Percentiles rank a stretch among this genome's conserved stretches.
Conservation (phyloP, 495 filamentous ascomycete species). For the Penicillium daleae region DNA sequence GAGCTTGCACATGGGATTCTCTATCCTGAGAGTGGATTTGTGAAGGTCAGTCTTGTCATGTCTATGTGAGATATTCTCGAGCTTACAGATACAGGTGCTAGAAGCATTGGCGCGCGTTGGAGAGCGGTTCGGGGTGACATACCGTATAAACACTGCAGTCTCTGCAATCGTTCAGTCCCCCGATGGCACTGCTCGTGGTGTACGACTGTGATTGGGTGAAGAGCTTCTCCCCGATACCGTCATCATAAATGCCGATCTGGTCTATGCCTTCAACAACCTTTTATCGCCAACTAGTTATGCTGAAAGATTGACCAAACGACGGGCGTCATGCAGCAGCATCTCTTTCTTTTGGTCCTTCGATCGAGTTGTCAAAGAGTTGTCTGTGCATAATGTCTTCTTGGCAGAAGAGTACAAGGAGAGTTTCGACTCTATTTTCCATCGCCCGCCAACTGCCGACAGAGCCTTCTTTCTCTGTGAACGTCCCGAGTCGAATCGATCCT, state of each 20-base stretch:
- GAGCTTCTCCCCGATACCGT: conserved; percentile 61
- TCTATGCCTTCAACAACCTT: conserved; percentile 71
- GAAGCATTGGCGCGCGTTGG: conserved; percentile 60
- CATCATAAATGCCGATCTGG: conserved; percentile 68
- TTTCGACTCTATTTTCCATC: conserved; percentile 72
- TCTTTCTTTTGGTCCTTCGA: conserved; percentile 75
- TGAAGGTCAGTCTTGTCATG: conserved; percentile 26
- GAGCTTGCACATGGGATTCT: conserved; percentile 74
- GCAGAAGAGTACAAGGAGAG: conserved; percentile 67
- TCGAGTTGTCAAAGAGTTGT: conserved; percentile 56
- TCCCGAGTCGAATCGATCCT: conserved; percentile 66
- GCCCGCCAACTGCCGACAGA: conserved; percentile 62
- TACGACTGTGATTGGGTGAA: conserved; percentile 56
- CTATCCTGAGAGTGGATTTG: conserved; percentile 72
- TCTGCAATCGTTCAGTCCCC: conserved; percentile 46
- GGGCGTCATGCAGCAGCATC: conserved; percentile 68
- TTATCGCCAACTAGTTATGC: conserved; percentile 54
- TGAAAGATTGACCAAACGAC: conserved; percentile 47
- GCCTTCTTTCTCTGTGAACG: conserved; percentile 75
- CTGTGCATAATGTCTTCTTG: conserved; percentile 76
- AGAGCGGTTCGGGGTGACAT: conserved; percentile 57
- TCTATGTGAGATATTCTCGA: background rate
- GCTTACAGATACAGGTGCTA: conserved; percentile 42
- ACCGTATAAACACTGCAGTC: conserved; percentile 58
- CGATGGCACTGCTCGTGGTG: conserved; percentile 56